A percentile compares a stretch with the other conserved stretches of the same genome.
Evolutionary conservation across 1,284 basidiomycete species (phyloP).

Genomic region (Ustilago xerochloae): DNA sequence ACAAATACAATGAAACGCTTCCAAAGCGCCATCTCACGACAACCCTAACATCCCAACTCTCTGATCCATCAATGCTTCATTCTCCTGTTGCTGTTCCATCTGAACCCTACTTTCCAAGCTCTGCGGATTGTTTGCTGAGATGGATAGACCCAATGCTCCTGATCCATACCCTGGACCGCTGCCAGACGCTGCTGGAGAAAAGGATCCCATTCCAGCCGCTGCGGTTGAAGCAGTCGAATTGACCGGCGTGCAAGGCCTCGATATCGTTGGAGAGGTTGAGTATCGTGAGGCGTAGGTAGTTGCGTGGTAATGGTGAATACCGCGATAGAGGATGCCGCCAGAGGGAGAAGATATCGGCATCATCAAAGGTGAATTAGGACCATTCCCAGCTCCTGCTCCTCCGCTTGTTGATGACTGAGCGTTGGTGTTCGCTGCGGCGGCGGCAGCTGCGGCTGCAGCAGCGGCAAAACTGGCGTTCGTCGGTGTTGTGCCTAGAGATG

Average conservation of each 20-base stretch:
- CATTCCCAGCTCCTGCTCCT: neutral
- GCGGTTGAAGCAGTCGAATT: slow-evolving; percentile 1
- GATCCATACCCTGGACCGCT: slow-evolving; percentile 53
- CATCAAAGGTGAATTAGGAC: slow-evolving; percentile 26
- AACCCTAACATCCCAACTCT: slow-evolving; percentile 41
- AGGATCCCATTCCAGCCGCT: slow-evolving; percentile 14
- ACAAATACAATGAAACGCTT: slow-evolving; percentile 9
- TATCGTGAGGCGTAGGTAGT: slow-evolving; percentile 20
- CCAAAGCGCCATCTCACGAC: slow-evolving; percentile 11
- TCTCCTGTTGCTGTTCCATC: slow-evolving; percentile 34
- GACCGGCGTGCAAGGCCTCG: slow-evolving; percentile 34
- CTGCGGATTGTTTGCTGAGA: slow-evolving; percentile 38
- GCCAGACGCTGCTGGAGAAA: slow-evolving; percentile 33
- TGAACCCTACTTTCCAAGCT: slow-evolving; percentile 21
- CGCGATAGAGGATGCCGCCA: slow-evolving; percentile 17
- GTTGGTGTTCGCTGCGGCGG: neutral
- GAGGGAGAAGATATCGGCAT: slow-evolving; percentile 37
- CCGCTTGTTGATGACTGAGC: neutral
- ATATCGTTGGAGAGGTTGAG: slow-evolving; percentile 43
- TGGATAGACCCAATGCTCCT: slow-evolving; percentile 44
- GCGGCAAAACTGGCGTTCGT: slow-evolving; percentile 13
- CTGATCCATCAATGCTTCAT: slow-evolving; percentile 44
- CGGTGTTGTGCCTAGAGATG: slow-evolving; percentile 16
- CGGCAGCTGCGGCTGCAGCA: slow-evolving; percentile 4
- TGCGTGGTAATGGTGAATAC: slow-evolving; percentile 14